Evolutionary conservation across 2,329 filamentous ascomycete genomes (phyloP).

Genomic region (Hymenoscyphus infarciens): DNA sequence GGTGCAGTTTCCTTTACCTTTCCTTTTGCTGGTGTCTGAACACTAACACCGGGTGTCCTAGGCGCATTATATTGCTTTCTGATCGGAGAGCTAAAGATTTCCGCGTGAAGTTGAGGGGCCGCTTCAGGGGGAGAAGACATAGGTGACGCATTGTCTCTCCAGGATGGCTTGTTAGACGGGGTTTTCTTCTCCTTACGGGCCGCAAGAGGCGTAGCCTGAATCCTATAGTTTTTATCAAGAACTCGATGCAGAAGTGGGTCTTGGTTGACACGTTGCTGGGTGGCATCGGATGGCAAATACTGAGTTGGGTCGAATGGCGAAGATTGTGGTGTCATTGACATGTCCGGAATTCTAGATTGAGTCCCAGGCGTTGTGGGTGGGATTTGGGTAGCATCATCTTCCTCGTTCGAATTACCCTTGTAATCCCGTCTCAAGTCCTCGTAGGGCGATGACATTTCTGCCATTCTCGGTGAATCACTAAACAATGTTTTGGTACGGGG

Average conservation of each 20-base stretch:
- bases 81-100: constrained; percentile 77
- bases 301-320: constrained; percentile 51
- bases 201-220: constrained; percentile 84
- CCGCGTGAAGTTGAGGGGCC: constrained; percentile 77
- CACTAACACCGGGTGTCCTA: constrained; percentile 77
- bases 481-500: constrained; percentile 48
- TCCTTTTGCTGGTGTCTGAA: constrained; percentile 67
- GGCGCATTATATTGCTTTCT: constrained; percentile 46
- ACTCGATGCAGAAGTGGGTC: constrained; percentile 86
- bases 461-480: constrained; percentile 48
- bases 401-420: constrained; percentile 38
- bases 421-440: constrained; percentile 69
- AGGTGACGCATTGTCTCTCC: constrained; percentile 31
- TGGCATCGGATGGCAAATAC: constrained; percentile 39
- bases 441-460: constrained; percentile 72
- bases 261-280: constrained; percentile 41
- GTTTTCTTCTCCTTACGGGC: constrained; percentile 40
- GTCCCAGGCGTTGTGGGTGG: constrained; percentile 35
- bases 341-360: constrained; percentile 52
- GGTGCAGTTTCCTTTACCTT: constrained; percentile 50
- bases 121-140: constrained; percentile 74
- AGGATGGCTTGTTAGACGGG: constrained; percentile 33
- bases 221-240: constrained; percentile 92
- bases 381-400: constrained; percentile 41
- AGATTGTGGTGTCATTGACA: constrained; percentile 61